phyloP scores from a whole-genome alignment of 176 grass and related monocot genomes.

The Eleusine indica region DNA sequence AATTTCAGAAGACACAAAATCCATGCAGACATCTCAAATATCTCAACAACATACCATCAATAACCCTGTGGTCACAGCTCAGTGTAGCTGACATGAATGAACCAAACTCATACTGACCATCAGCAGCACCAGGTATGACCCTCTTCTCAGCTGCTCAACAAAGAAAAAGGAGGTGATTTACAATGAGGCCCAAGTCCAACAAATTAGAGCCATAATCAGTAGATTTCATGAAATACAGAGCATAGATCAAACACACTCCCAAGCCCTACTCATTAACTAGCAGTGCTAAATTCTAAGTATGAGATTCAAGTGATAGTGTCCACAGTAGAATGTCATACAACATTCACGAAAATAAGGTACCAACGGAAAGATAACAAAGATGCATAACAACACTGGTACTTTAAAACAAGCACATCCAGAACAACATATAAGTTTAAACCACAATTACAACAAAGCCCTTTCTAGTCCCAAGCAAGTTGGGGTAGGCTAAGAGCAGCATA shows the following conservation, averaged over 20 bases:
- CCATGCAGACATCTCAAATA: not conserved
- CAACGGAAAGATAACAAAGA: not conserved
- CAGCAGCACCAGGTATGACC: slow-evolving; percentile 65
- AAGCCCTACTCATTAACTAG: not conserved
- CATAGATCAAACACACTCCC: not conserved
- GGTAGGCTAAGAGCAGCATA: not conserved
- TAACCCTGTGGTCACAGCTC: slow-evolving; percentile 97
- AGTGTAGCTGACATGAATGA: slow-evolving; percentile 92
- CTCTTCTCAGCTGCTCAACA: slow-evolving; percentile 75
- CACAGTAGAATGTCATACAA: not conserved
- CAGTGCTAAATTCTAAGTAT: too few species aligned
- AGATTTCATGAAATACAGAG: not conserved
- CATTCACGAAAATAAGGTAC: not conserved
- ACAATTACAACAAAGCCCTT: not conserved
- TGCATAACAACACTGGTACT: not conserved
- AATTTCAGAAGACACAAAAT: not conserved
- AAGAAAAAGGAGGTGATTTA: not conserved
- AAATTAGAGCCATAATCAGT: not conserved
- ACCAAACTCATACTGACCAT: slow-evolving; percentile 86
- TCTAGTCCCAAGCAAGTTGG: not conserved
- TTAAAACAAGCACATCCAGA: not conserved
- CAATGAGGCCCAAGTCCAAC: not conserved
- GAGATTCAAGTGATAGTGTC: not conserved
- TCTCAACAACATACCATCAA: slow-evolving; percentile 66
- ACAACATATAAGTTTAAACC: not conserved